Conservation (phyloP, 169 alveolate genomes). For the Sarcocystis neurona region DNA sequence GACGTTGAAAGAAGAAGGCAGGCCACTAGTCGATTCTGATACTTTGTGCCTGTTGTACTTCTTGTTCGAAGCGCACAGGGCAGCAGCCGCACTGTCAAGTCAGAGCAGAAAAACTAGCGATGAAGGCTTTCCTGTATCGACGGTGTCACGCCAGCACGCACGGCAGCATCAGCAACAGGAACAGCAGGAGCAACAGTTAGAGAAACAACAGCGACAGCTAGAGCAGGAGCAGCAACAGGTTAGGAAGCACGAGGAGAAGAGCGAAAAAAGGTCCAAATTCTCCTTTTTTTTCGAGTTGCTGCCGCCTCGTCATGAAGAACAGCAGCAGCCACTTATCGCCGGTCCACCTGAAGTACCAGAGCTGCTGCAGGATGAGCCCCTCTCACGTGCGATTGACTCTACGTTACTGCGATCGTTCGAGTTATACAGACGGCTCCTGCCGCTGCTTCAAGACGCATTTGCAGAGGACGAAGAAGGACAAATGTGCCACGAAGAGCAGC, state of each 20-base stretch:
- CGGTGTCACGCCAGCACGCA: too few species aligned
- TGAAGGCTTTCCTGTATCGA: too few species aligned
- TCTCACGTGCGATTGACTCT: conserved; percentile 2
- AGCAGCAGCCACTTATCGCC: conserved; percentile 29
- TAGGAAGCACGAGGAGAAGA: too few species aligned
- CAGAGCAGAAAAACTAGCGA: too few species aligned
- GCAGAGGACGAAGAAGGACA: background rate
- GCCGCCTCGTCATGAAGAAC: conserved; percentile 17
- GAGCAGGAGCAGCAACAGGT: too few species aligned
- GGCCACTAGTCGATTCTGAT: conserved; percentile 9
- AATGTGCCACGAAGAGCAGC: too few species aligned
- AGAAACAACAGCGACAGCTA: too few species aligned
- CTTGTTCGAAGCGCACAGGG: conserved; percentile 5
- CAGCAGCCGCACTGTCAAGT: background rate
- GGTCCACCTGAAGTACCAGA: conserved; percentile 32
- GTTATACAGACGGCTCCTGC: background rate
- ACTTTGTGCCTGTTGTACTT: conserved; percentile 4
- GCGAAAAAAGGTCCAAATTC: too few species aligned
- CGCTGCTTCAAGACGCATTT: background rate
- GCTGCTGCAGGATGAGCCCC: background rate
- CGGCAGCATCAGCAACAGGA: too few species aligned
- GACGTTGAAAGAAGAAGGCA: too few species aligned
- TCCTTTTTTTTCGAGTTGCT: conserved; percentile 1
- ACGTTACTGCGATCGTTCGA: conserved; percentile 1
- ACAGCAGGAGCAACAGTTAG: too few species aligned